Base-by-base conservation (phyloP, 805 yeast genomes). In the Brettanomyces anomalus region DNA sequence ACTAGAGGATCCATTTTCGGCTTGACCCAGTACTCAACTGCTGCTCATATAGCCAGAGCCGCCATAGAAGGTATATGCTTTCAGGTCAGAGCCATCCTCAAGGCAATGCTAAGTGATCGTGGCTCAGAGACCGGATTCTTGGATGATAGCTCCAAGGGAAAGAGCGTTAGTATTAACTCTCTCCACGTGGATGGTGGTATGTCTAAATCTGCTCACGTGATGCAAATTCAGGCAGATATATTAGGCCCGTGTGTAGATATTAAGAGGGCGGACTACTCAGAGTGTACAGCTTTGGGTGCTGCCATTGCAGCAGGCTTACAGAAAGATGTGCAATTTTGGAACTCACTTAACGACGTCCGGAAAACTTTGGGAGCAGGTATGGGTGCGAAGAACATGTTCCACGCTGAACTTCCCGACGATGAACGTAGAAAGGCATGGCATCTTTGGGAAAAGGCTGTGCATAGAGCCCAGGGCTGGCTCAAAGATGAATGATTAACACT, bases 211-310 rank as follows among this genome's bases (percentile, higher is more conserved):
- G 81, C 82, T 56, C 90, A 84, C 54, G 90, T 88, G 41, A 83
- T 90, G 82, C 95, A 86, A 67, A 86, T 89, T 49, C 97, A 89
- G 65, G 84, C 96, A 6, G 94, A 89, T 60, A 81, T 89, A 48
- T 70, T 87, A 51, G 97, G 97, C 3, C 90, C 93, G 1, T 78
- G 88, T 64, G 85, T 81, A 33, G 77, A 80, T 21, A 90, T 89
- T 36, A 75, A 77, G 52, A 72, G 96, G 54, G 88, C 96, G 2
- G 74, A 77, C 28, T 84, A 81, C 60, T 69, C 86, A 31, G 97
- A 89, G 64, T 87, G 96, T 58, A 89, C 97, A 4, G 96, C 97
- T 0, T 72, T 89, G 48, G 97, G 97, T 24, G 95, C 96, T 6
- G 96, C 97, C 4, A 84, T 90, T 51, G 96, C 96, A 24, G 95